Conservation (phyloP, 176 grass and related monocot species). For the Triticum timopheevii region DNA sequence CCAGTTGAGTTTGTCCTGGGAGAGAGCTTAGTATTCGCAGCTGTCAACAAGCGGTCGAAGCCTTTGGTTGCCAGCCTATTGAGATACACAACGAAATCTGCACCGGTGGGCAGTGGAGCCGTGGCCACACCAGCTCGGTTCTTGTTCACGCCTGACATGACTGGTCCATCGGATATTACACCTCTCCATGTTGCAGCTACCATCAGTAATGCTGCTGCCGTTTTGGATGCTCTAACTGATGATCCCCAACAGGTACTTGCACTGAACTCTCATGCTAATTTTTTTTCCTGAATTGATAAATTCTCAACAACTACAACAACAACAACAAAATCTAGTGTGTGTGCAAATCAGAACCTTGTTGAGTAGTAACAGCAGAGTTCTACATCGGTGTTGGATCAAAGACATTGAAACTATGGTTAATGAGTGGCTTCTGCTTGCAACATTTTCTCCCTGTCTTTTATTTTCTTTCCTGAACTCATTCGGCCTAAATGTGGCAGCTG, state of each 20-base stretch:
- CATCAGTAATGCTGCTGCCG: constrained; percentile 38
- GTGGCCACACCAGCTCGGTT: constrained; percentile 17
- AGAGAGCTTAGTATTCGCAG: constrained; percentile 39
- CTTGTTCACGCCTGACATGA: constrained; percentile 63
- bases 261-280: not conserved
- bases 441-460: not conserved
- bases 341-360: not conserved
- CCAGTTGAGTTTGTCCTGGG: constrained; percentile 49
- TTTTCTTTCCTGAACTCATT: not conserved
- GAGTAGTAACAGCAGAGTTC: constrained; percentile 6
- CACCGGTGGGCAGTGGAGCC: not conserved
- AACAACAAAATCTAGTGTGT: not conserved
- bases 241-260: constrained; percentile 67
- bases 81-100: constrained; percentile 44
- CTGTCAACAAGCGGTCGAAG: constrained; percentile 58
- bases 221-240: constrained; percentile 79
- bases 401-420: not conserved
- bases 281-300: not conserved
- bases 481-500: constrained; percentile 37
- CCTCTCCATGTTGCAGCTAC: constrained; percentile 75
- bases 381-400: not conserved
- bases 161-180: constrained; percentile 50
- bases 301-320: not conserved
- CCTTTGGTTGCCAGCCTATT: constrained; percentile 57
- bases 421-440: not conserved